Conservation (phyloP, 2,329 filamentous ascomycete genomes). For the Lizonia empirigonia region DNA sequence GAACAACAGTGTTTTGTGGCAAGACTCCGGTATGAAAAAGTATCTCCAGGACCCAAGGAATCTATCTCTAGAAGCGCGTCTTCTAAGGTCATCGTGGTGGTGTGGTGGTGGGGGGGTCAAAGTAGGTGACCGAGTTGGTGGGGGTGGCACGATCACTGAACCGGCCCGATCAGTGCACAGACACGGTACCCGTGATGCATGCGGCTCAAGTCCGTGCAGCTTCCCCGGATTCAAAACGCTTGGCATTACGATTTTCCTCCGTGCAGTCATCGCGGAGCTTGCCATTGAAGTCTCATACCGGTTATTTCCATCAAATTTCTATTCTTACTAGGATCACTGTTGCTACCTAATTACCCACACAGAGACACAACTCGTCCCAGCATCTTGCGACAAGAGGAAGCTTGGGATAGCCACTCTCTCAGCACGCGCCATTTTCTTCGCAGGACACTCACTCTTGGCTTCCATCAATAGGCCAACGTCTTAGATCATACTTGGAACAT, state of each 20-base stretch:
- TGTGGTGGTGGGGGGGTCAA: too few relatives aligned
- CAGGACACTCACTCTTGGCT: neutral
- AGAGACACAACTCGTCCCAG: neutral
- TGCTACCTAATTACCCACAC: neutral
- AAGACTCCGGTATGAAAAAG: too few relatives aligned
- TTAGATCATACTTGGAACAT: neutral
- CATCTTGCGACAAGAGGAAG: neutral
- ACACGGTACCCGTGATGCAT: constrained; percentile 15
- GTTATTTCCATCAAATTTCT: neutral
- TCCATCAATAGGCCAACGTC: neutral
- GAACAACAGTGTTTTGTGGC: too few relatives aligned
- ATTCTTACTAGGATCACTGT: neutral
- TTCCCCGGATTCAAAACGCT: constrained; percentile 23
- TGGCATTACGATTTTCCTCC: constrained; percentile 31
- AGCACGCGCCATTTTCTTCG: constrained; percentile 1
- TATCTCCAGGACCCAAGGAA: too few relatives aligned
- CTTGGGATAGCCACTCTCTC: neutral
- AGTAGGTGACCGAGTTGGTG: too few relatives aligned
- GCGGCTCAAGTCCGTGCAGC: constrained; percentile 23
- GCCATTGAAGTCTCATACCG: neutral
- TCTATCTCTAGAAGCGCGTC: too few relatives aligned
- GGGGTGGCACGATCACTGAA: too few relatives aligned
- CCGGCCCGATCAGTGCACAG: too few relatives aligned
- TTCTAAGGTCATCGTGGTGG: too few relatives aligned
- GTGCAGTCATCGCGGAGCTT: constrained; percentile 22